Evolutionary conservation across 2,329 filamentous ascomycete genomes (phyloP).

Genomic region (Diaporthe destruens): DNA sequence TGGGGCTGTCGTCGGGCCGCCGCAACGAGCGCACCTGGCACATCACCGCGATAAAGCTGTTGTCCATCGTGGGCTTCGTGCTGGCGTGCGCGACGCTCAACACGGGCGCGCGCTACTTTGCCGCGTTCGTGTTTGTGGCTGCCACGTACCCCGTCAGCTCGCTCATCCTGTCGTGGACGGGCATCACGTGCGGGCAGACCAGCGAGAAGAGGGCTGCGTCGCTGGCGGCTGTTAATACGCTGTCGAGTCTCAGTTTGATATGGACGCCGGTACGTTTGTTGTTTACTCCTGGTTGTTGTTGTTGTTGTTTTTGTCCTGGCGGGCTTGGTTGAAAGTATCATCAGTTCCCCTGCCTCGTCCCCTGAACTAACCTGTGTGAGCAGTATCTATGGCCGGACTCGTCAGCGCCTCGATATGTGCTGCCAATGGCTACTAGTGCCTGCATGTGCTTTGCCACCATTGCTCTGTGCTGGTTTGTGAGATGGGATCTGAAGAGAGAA

Average conservation of each 20-base stretch:
- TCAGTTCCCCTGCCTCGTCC: no score
- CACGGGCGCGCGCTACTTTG: slow-evolving; percentile 45
- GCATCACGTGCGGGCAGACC: slow-evolving; percentile 56
- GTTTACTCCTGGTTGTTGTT: no score
- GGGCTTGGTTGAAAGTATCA: no score
- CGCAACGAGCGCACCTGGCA: slow-evolving; percentile 63
- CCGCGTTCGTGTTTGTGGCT: slow-evolving; percentile 55
- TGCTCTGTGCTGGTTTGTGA: slow-evolving; percentile 9
- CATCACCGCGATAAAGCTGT: slow-evolving; percentile 55
- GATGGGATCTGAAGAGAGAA: slow-evolving; percentile 13
- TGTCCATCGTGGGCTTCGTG: slow-evolving; percentile 56
- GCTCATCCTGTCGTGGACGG: slow-evolving; percentile 59
- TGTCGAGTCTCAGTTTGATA: slow-evolving; percentile 17
- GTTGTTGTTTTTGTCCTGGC: no score
- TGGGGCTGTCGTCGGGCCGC: slow-evolving; percentile 55
- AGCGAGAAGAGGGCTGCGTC: slow-evolving; percentile 61
- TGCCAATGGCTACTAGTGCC: slow-evolving; percentile 18
- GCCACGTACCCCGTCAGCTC: slow-evolving; percentile 57
- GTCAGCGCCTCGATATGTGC: slow-evolving; percentile 8
- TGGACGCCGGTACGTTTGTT: slow-evolving; percentile 20
- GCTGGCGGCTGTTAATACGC: slow-evolving; percentile 48
- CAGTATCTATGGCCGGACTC: slow-evolving; percentile 33
- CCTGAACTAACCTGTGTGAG: background rate
- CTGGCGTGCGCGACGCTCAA: slow-evolving; percentile 46
- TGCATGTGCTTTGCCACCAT: slow-evolving; percentile 13